Conservation (phyloP, 768 basidiomycete genomes). For the Mycena kentingensis region DNA sequence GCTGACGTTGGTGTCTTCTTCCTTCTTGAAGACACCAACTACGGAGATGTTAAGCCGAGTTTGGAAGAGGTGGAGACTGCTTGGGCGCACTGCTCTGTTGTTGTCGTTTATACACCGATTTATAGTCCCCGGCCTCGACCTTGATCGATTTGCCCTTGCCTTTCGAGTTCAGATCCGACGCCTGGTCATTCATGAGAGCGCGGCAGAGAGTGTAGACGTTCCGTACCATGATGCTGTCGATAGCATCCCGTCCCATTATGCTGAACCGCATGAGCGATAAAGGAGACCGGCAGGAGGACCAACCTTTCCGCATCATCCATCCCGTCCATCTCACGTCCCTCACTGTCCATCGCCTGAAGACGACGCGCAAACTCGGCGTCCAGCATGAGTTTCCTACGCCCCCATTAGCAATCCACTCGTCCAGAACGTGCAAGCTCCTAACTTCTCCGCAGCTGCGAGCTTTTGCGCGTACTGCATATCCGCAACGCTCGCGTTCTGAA, state of each 20-base stretch:
- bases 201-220: neutral
- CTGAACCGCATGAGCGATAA: constrained; percentile 13
- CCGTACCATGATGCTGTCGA: constrained; percentile 31
- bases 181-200: constrained; percentile 20
- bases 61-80: neutral
- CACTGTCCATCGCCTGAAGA: constrained; percentile 34
- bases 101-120: constrained; percentile 5
- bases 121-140: neutral
- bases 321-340: constrained; percentile 29
- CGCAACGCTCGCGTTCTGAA: constrained; percentile 31
- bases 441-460: constrained; percentile 37
- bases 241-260: constrained; percentile 28
- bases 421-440: neutral
- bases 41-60: constrained; percentile 2
- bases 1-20: constrained; percentile 13
- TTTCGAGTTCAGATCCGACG: constrained; percentile 30
- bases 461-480: constrained; percentile 38
- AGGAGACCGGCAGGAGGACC: neutral
- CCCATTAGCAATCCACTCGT: neutral
- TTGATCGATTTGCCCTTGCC: constrained; percentile 30
- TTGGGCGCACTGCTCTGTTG: neutral
- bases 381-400: constrained; percentile 32
- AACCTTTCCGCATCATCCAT: constrained; percentile 37
- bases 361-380: constrained; percentile 40
- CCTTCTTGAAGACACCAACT: constrained; percentile 12